Evolutionary conservation across 75 land plant species (phyloP).

Genomic region (Cryptomeria japonica): DNA sequence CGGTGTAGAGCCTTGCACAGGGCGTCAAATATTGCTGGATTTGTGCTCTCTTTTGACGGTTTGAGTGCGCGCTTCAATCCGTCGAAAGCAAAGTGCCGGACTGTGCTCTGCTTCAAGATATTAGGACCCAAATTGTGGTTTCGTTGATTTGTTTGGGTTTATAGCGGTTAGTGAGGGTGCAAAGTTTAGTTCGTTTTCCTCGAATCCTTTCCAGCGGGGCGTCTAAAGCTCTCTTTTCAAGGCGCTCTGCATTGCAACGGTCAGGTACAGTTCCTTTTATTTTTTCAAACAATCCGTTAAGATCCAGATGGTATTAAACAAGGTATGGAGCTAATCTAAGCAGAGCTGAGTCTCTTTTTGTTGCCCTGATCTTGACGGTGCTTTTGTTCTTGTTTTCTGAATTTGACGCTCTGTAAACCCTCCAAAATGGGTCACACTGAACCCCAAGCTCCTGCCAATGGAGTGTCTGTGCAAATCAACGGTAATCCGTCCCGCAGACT

Average conservation of each 20-base stretch:
- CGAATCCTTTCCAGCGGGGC: neutral
- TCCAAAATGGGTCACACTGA: neutral
- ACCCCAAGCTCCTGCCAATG: neutral
- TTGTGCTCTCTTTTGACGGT: neutral
- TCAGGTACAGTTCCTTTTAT: neutral
- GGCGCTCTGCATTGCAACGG: neutral
- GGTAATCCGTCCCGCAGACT: slow-evolving; percentile 20
- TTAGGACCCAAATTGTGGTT: neutral
- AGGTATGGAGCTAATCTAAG: neutral
- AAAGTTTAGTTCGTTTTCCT: neutral
- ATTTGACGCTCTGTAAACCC: neutral
- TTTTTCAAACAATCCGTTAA: neutral
- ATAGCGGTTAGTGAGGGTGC: neutral
- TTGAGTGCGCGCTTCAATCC: neutral
- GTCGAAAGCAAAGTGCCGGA: neutral
- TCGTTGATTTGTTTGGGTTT: neutral
- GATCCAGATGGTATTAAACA: neutral
- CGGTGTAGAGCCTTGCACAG: neutral
- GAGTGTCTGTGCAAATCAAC: slow-evolving; percentile 4
- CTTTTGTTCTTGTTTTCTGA: neutral
- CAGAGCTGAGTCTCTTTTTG: neutral
- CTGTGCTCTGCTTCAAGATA: neutral
- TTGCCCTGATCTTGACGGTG: neutral
- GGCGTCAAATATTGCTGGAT: neutral
- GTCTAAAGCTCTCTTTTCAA: neutral